Base-by-base conservation (phyloP, 495 filamentous ascomycete genomes). In the Penicillium samsonianum region DNA sequence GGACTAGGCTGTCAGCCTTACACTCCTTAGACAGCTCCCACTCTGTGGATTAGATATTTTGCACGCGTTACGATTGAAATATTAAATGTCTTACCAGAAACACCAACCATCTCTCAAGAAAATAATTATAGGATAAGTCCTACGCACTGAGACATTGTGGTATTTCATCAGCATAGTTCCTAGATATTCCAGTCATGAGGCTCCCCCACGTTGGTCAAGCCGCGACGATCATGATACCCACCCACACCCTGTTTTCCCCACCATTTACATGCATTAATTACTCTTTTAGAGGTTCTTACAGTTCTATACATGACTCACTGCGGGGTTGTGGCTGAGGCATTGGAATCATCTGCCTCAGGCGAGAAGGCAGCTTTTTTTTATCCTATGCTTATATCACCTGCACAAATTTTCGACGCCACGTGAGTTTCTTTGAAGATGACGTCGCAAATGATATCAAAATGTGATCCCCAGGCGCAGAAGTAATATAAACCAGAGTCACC, bases 221-320 rank as follows among this genome's bases (percentile, higher is more conserved):
- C 3, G 8, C 37, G 50, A 16, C 10, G 50, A 53, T 53, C 50
- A 42, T 37, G 47, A 23, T 42, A 30, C n/a, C 35, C 49, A 41
- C 50, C 26, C 25, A 53, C 50, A 28, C n/a, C 19, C 14, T 51
- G 3, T 19, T 5, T 22, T 19, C n/a, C 46, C 46, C 28, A 22
- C 46, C 28, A 33, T 48, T 19, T 20, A 31, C 17, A 42, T 17
- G 14, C 10, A 11, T 9, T 11, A 2, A 11, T 51, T 51, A 38
- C 20, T 20, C 17, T 40, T 16, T 12, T 33, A 9, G 11, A 50
- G 16, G 14, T n/a, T 20, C 9, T 40, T 52, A 52, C 37, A 14
- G 23, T 30, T 53, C 25, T 30, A 28, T 53, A 42, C 50, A 30
- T 53, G 50, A 53, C 35, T 53, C 50, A 53, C 50, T 35, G 30